Conservation (phyloP, 2,329 filamentous ascomycete genomes). For the Diaporthe capsici region DNA sequence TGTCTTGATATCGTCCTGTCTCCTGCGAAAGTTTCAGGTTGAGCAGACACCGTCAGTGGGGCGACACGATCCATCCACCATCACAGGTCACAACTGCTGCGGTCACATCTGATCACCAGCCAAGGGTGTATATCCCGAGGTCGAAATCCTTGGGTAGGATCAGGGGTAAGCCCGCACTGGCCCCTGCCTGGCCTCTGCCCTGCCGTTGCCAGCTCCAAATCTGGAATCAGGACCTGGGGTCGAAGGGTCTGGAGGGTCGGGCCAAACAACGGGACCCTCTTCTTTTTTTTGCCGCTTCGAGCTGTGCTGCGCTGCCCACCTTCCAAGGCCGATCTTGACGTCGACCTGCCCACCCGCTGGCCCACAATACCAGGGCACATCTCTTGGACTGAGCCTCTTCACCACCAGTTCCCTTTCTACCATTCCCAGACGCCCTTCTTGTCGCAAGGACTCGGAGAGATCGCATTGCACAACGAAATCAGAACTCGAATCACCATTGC, state of each 20-base stretch:
- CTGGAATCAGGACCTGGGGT: conserved; percentile 28
- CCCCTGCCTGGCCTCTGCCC: conserved; percentile 20
- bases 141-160: conserved; percentile 33
- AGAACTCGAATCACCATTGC: not conserved
- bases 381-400: conserved; percentile 21
- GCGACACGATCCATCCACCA: conserved; percentile 12
- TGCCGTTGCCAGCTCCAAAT: conserved; percentile 27
- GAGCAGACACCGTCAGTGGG: conserved; percentile 20
- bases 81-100: conserved; percentile 9
- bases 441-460: not conserved
- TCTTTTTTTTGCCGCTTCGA: conserved; percentile 26
- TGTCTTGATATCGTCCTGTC: conserved; percentile 24
- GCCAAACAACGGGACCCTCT: conserved; percentile 28
- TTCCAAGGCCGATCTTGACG: conserved; percentile 26
- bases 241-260: conserved; percentile 23
- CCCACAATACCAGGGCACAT: conserved; percentile 25
- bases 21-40: conserved; percentile 24
- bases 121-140: conserved; percentile 20
- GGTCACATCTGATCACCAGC: conserved; percentile 24
- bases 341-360: conserved; percentile 25
- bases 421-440: not conserved
- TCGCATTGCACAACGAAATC: not conserved
- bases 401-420: not conserved
- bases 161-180: conserved; percentile 25
- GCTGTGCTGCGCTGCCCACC: conserved; percentile 19